Evolutionary conservation across 495 filamentous ascomycete genomes (phyloP).

Genomic region (Hypoxylon trugodes): DNA sequence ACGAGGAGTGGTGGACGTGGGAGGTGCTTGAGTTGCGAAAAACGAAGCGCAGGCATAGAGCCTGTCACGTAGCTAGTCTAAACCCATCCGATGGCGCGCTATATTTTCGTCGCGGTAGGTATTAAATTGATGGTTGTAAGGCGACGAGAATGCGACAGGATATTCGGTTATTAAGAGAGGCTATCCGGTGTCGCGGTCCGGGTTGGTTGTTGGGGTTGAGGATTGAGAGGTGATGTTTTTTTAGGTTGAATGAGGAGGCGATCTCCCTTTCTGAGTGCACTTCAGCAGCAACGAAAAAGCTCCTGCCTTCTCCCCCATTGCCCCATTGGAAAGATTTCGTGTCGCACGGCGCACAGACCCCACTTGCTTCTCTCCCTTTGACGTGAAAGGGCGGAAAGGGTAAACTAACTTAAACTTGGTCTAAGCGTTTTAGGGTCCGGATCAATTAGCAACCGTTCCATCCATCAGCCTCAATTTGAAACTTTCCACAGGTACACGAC

Average conservation of each 20-base stretch:
- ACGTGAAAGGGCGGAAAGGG: not conserved
- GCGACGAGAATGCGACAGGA: conserved; percentile 19
- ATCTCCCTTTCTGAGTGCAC: conserved; percentile 17
- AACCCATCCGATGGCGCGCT: conserved; percentile 35
- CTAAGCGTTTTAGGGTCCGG: conserved; percentile 1
- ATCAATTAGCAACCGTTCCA: conserved; percentile 18
- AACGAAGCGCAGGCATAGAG: conserved; percentile 35
- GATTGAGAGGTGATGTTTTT: conserved; percentile 3
- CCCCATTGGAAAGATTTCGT: conserved; percentile 44
- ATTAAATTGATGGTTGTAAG: not conserved
- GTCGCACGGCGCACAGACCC: conserved; percentile 32
- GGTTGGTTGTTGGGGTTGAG: conserved; percentile 2
- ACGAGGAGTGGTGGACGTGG: not conserved
- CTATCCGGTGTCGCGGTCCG: conserved; percentile 2
- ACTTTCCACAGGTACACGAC: not conserved
- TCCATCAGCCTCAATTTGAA: conserved; percentile 4
- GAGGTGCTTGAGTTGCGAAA: not conserved
- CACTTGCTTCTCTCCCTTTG: conserved; percentile 5
- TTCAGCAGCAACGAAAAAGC: conserved; percentile 31
- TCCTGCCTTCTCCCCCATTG: conserved; percentile 10
- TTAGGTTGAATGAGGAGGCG: conserved; percentile 32
- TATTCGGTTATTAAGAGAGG: not conserved
- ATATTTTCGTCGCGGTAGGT: conserved; percentile 1
- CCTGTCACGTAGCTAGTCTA: conserved; percentile 32
- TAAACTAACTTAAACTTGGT: conserved; percentile 1